Evolutionary conservation across 108 stramenopile genomes (phyloP).

Genomic region (Nitzschia sp.): DNA sequence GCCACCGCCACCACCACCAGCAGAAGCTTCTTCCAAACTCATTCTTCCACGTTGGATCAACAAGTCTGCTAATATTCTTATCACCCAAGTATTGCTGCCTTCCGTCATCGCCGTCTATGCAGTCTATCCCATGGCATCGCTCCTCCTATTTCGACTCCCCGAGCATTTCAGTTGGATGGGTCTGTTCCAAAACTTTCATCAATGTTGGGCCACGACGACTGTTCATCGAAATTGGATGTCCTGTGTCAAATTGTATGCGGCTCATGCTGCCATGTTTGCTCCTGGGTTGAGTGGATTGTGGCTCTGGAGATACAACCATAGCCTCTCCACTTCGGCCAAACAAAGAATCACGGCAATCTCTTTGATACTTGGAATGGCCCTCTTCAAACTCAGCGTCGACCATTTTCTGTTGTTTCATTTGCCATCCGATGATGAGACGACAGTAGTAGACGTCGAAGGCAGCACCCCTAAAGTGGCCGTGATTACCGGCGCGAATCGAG

Average conservation of each 20-base stretch:
- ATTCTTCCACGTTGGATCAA: no score
- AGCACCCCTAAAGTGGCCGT: neutral
- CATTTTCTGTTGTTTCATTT: neutral
- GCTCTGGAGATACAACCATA: neutral
- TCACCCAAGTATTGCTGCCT: no score
- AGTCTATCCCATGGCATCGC: neutral
- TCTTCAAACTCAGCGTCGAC: neutral
- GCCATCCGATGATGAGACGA: no score
- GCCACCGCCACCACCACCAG: no score
- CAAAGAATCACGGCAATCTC: neutral
- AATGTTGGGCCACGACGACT: neutral
- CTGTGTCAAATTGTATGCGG: neutral
- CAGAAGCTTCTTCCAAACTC: no score
- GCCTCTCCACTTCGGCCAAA: neutral
- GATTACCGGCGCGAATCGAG: constrained; percentile 7
- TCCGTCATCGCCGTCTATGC: neutral
- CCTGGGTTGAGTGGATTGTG: neutral
- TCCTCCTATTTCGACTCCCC: neutral
- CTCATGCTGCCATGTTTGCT: neutral
- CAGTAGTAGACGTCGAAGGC: neutral
- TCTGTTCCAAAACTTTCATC: neutral
- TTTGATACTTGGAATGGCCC: neutral
- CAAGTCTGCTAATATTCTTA: no score
- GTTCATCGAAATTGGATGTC: neutral
- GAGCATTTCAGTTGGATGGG: constrained; percentile 1